Conservation (phyloP, 2,329 filamentous ascomycete species). For the Didymella exigua region DNA sequence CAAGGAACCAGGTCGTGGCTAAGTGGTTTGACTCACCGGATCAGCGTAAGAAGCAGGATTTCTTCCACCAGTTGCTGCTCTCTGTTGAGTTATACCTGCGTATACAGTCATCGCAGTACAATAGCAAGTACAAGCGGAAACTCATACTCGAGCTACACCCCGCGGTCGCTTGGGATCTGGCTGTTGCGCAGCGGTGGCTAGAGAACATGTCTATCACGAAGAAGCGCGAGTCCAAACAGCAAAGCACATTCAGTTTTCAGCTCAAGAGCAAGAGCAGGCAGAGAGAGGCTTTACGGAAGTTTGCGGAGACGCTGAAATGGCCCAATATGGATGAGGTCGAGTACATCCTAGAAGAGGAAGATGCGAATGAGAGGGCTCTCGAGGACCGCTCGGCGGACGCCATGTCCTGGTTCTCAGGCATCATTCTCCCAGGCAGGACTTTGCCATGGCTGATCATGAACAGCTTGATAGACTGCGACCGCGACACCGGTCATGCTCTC, state of each 20-base stretch:
- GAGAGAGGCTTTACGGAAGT: conserved; percentile 70
- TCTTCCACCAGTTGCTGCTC: conserved; percentile 78
- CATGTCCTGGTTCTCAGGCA: conserved; percentile 77
- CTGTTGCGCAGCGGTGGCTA: conserved; percentile 74
- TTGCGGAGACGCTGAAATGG: conserved; percentile 77
- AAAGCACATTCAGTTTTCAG: conserved; percentile 62
- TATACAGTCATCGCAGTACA: conserved; percentile 67
- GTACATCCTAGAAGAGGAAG: conserved; percentile 65
- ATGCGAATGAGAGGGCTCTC: conserved; percentile 52
- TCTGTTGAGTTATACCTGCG: conserved; percentile 74
- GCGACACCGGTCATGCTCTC: conserved; percentile 68
- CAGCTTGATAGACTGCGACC: conserved; percentile 75
- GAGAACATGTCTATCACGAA: conserved; percentile 71
- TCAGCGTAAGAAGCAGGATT: conserved; percentile 64
- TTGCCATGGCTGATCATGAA: conserved; percentile 81
- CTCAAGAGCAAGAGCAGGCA: conserved; percentile 70
- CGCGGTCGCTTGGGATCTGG: conserved; percentile 73
- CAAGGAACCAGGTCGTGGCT: conserved; percentile 74
- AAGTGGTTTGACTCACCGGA: conserved; percentile 70
- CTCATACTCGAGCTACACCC: conserved; percentile 70
- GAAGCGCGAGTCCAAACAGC: conserved; percentile 55
- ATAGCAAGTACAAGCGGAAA: conserved; percentile 68
- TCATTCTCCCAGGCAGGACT: conserved; percentile 72
- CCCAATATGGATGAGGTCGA: conserved; percentile 72
- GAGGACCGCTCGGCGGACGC: conserved; percentile 72